A percentile compares a stretch with the other conserved stretches of the same genome.
Conservation (phyloP, 345 rosid genomes). For the Cardamine occulta region DNA sequence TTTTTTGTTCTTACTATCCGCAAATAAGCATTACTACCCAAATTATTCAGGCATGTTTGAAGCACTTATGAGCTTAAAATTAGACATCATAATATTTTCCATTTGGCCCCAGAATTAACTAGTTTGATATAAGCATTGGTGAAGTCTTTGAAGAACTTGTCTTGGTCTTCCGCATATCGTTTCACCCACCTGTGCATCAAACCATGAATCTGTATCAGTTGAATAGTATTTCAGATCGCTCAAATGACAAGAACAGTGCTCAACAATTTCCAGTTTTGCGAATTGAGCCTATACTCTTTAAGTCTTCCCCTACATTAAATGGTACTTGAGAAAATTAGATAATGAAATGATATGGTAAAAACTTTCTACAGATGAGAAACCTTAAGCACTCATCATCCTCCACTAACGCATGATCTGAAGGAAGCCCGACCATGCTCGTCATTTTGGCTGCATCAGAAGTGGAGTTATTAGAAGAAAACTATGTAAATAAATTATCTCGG, state of each 20-base stretch:
- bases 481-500: neutral
- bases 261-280: neutral
- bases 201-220: slow-evolving; percentile 27
- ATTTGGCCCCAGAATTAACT: slow-evolving; percentile 76
- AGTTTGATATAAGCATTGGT: slow-evolving; percentile 74
- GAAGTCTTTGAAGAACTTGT: slow-evolving; percentile 77
- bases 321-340: neutral
- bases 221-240: neutral
- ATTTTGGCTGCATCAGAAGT: slow-evolving; percentile 57
- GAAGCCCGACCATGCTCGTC: slow-evolving; percentile 89
- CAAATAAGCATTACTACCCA: neutral
- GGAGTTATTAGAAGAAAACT: neutral
- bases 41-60: slow-evolving; percentile 10
- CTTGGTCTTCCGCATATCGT: slow-evolving; percentile 66
- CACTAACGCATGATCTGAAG: slow-evolving; percentile 83
- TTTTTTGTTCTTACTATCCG: neutral
- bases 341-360: slow-evolving; percentile 5
- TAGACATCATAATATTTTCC: slow-evolving; percentile 54
- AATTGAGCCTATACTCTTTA: slow-evolving; percentile 11
- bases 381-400: slow-evolving; percentile 86
- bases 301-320: neutral
- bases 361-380: slow-evolving; percentile 44
- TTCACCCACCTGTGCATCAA: slow-evolving; percentile 68
- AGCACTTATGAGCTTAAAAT: neutral
- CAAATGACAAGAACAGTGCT: neutral